Evolutionary conservation across 495 filamentous ascomycete genomes (phyloP).

Genomic region (Podospora sp.): DNA sequence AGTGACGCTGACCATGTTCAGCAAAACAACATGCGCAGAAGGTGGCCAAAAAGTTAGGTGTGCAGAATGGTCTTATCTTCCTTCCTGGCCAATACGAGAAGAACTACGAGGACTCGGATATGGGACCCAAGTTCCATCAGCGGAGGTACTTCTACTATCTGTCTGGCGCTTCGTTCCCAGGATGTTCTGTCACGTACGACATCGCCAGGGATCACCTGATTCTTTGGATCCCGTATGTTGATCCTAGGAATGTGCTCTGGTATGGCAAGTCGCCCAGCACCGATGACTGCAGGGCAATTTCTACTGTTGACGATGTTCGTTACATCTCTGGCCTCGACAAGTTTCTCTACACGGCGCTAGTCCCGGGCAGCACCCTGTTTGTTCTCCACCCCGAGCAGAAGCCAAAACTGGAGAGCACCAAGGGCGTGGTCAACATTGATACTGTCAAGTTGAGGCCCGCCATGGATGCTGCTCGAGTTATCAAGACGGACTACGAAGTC

Average conservation of each 20-base stretch:
- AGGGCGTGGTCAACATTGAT: conserved; percentile 44
- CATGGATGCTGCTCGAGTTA: conserved; percentile 70
- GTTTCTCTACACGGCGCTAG: conserved; percentile 36
- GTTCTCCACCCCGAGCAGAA: conserved; percentile 45
- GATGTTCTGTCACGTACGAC: conserved; percentile 65
- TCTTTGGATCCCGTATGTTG: conserved; percentile 63
- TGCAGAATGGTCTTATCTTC: conserved; percentile 64
- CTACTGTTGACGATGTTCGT: conserved; percentile 57
- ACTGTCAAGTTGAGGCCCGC: conserved; percentile 58
- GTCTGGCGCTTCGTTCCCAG: conserved; percentile 61
- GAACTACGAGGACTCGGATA: conserved; percentile 63
- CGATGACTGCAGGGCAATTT: conserved; percentile 52
- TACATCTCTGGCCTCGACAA: conserved; percentile 39
- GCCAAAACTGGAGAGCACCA: conserved; percentile 41
- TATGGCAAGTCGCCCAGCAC: conserved; percentile 57
- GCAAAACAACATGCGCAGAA: conserved; percentile 80
- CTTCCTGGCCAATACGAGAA: conserved; percentile 53
- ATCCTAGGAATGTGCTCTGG: conserved; percentile 61
- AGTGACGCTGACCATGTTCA: conserved; percentile 32
- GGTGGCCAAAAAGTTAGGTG: conserved; percentile 67
- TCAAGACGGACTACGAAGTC: conserved; percentile 83
- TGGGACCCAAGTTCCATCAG: conserved; percentile 62
- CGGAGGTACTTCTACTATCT: conserved; percentile 74
- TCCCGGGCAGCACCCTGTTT: conserved; percentile 43
- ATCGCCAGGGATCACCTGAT: conserved; percentile 57